Evolutionary conservation across 1,284 basidiomycete genomes (phyloP).

Genomic region (Lentinula novae-zelandiae): DNA sequence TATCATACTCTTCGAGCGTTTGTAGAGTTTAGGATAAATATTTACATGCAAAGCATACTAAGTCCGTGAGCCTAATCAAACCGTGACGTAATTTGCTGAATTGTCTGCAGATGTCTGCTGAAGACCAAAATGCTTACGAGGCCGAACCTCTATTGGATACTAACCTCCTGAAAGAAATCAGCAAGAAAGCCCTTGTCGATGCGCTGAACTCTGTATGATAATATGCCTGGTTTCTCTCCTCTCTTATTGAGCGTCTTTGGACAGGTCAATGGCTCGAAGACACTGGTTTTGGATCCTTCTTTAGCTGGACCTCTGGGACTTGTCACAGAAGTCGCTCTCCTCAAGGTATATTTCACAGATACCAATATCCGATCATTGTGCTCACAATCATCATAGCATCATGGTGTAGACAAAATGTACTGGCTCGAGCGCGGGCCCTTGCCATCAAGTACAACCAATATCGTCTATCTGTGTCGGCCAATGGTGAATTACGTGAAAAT

Average conservation of each 20-base stretch:
- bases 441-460: slow-evolving; percentile 80
- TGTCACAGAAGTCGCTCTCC: slow-evolving; percentile 85
- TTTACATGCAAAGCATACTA: no score
- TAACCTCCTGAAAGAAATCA: slow-evolving; percentile 70
- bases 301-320: slow-evolving; percentile 92
- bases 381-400: slow-evolving; percentile 59
- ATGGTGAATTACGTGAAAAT: slow-evolving; percentile 83
- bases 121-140: slow-evolving; percentile 21
- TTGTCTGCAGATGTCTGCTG: slow-evolving; percentile 23
- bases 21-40: no score
- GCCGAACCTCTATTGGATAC: slow-evolving; percentile 59
- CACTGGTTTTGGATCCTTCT: slow-evolving; percentile 86
- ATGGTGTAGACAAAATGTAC: slow-evolving; percentile 99
- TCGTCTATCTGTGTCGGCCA: slow-evolving; percentile 93
- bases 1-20: no score
- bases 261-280: slow-evolving; percentile 92
- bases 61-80: background rate
- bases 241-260: background rate
- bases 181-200: slow-evolving; percentile 73
- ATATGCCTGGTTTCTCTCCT: background rate
- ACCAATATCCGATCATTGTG: slow-evolving; percentile 1
- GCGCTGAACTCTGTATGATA: slow-evolving; percentile 70
- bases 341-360: slow-evolving; percentile 63
- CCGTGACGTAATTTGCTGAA: background rate
- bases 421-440: slow-evolving; percentile 93